These are phyloP conservation scores for Claviceps purpurea DNA, from an alignment of 2,329 filamentous ascomycete genomes.

Conservation along the genomic window DNA sequence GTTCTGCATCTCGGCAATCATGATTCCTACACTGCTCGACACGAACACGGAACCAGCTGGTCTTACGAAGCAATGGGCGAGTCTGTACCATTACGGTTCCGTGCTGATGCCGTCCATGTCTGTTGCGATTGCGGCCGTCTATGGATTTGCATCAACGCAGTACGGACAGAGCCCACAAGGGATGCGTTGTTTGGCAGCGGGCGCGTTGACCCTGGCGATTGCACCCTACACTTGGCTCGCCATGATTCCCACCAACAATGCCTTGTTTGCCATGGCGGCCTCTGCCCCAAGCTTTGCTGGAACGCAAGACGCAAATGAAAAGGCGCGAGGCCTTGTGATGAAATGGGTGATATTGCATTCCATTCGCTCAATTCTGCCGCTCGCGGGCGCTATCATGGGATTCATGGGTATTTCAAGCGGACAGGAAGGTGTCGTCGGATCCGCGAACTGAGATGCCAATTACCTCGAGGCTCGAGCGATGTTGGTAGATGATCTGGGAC, in stretches of 20 bases:
- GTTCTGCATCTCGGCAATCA: constrained; percentile 2
- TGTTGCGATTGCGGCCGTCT: background rate
- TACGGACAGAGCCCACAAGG: background rate
- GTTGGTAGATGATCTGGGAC: background rate
- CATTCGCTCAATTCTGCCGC: constrained; percentile 1
- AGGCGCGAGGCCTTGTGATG: background rate
- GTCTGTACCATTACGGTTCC: constrained; percentile 7
- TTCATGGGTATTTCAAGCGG: background rate
- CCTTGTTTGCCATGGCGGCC: background rate
- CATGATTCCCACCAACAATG: constrained; percentile 5
- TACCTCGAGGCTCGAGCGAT: background rate
- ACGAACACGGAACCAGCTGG: background rate
- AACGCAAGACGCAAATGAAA: background rate
- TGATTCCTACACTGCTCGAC: constrained; percentile 5
- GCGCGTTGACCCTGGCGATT: constrained; percentile 1
- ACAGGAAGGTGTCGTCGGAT: background rate
- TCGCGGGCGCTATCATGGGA: constrained; percentile 1
- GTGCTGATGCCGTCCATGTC: constrained; percentile 1
- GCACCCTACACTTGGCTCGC: constrained; percentile 2
- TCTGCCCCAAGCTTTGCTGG: background rate
- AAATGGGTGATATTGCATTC: constrained; percentile 4
- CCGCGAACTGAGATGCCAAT: background rate
- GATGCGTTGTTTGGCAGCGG: background rate
- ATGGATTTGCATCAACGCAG: background rate
- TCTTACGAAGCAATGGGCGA: constrained; percentile 2